Evolutionary conservation across 2,329 filamentous ascomycete genomes (phyloP).

Genomic region (Ophiostoma ulmi): DNA sequence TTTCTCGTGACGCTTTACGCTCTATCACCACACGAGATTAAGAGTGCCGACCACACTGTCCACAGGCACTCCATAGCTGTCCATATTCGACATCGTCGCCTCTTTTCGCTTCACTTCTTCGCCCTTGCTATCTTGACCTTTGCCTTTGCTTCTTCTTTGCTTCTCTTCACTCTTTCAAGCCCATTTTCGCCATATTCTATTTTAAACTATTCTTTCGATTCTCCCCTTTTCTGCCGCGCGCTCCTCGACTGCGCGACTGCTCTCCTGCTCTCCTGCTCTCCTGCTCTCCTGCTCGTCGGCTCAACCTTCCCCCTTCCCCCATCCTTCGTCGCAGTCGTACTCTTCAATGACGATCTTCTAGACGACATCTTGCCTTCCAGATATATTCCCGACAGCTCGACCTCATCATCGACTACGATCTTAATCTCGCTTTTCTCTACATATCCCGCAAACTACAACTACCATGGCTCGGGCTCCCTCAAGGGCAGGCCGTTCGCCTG

Average conservation of each 20-base stretch:
- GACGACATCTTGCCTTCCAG: neutral
- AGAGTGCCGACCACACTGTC: neutral
- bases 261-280: too few relatives aligned
- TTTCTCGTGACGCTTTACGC: neutral
- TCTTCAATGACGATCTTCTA: slow-evolving; percentile 11
- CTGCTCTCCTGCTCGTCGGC: too few relatives aligned
- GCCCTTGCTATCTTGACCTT: neutral
- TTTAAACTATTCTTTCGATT: neutral
- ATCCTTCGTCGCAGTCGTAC: neutral
- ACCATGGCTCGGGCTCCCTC: slow-evolving; percentile 14
- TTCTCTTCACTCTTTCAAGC: slow-evolving; percentile 9
- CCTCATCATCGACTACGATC: neutral
- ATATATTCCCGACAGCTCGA: neutral
- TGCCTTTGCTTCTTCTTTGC: neutral
- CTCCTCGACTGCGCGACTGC: neutral
- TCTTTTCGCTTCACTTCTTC: slow-evolving; percentile 9
- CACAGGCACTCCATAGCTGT: neutral
- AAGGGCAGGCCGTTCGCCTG: slow-evolving; percentile 16
- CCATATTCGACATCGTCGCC: neutral
- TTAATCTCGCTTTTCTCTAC: neutral
- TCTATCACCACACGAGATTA: neutral
- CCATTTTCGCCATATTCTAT: neutral
- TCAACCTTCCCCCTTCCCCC: too few relatives aligned
- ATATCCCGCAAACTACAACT: neutral
- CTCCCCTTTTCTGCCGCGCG: neutral